Evolutionary conservation across 371 early-diverging fungal genomes (phyloP).

Genomic region (Mortierella sp.): DNA sequence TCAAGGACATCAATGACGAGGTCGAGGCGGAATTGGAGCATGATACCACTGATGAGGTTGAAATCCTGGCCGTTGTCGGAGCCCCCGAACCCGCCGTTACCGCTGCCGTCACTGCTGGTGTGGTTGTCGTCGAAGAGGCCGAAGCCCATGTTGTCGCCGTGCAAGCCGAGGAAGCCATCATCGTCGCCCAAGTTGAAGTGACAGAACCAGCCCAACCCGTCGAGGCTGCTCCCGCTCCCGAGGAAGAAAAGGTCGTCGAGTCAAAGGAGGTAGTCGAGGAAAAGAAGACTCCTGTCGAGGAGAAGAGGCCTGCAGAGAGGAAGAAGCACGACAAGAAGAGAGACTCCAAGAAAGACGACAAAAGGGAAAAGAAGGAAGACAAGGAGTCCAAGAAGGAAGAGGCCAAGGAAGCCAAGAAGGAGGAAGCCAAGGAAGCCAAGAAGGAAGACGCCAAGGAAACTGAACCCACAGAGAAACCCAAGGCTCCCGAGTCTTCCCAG

Average conservation of each 20-base stretch:
- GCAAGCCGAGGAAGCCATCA: background rate
- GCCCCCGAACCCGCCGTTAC: constrained; percentile 8
- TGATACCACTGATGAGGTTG: constrained; percentile 10
- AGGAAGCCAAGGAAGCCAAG: constrained; percentile 33
- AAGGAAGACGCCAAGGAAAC: constrained; percentile 32
- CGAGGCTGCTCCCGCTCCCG: background rate
- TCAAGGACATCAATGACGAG: constrained; percentile 76
- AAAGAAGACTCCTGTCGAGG: constrained; percentile 26
- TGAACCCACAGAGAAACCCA: constrained; percentile 24
- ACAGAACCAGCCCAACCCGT: background rate
- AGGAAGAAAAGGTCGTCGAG: background rate
- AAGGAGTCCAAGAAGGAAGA: constrained; percentile 15
- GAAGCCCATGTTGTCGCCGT: background rate
- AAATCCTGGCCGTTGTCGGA: background rate
- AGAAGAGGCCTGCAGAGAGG: constrained; percentile 24
- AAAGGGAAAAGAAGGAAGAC: constrained; percentile 24
- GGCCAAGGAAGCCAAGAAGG: constrained; percentile 24
- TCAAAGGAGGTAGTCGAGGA: constrained; percentile 15
- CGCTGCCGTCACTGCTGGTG: constrained; percentile 30
- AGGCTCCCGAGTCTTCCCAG: constrained; percentile 22
- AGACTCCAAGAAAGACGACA: constrained; percentile 23
- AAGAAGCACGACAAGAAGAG: constrained; percentile 25
- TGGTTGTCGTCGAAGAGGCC: constrained; percentile 15
- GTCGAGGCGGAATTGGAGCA: constrained; percentile 52
- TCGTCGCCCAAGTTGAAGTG: background rate